phyloP scores from a whole-genome alignment of 192 early-diverging fungal species.

The Phlyctochytrium bullatum region DNA sequence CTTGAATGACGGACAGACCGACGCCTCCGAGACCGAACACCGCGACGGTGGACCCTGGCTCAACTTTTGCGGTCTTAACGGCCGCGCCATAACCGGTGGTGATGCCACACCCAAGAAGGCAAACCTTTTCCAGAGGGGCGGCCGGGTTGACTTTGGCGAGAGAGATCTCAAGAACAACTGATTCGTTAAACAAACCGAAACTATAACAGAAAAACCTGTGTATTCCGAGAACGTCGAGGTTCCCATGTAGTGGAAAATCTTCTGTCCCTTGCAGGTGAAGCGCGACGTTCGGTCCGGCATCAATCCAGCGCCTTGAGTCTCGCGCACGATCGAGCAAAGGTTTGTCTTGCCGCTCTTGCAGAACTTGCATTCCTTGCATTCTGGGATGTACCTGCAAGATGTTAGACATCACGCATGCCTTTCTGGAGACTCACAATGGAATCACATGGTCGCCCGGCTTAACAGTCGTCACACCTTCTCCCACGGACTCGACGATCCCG shows the following conservation, averaged over 20 bases:
- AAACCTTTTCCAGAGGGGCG: conserved; percentile 81
- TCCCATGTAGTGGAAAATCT: conserved; percentile 93
- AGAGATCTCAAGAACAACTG: conserved; percentile 85
- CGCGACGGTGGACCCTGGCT: conserved; percentile 67
- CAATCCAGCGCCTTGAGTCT: conserved; percentile 80
- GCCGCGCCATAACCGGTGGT: conserved; percentile 97
- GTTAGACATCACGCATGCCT: neutral
- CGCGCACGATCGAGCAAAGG: conserved; percentile 85
- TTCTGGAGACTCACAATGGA: conserved; percentile 74
- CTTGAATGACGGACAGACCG: conserved; percentile 87
- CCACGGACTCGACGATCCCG: conserved; percentile 93
- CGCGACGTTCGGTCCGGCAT: conserved; percentile 94
- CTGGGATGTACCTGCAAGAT: conserved; percentile 46
- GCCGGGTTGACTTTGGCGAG: conserved; percentile 79
- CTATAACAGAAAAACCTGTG: conserved; percentile 54
- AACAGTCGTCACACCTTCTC: conserved; percentile 89
- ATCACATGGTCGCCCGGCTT: conserved; percentile 93
- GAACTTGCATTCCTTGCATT: conserved; percentile 95
- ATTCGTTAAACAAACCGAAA: conserved; percentile 5
- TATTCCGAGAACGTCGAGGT: conserved; percentile 93
- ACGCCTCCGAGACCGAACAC: conserved; percentile 97
- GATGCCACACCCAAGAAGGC: conserved; percentile 93
- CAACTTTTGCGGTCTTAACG: conserved; percentile 88
- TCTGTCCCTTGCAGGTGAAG: conserved; percentile 87
- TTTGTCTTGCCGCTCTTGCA: conserved; percentile 97